Conservation (phyloP, 345 rosid genomes). For the Eucalyptus fibrosa region DNA sequence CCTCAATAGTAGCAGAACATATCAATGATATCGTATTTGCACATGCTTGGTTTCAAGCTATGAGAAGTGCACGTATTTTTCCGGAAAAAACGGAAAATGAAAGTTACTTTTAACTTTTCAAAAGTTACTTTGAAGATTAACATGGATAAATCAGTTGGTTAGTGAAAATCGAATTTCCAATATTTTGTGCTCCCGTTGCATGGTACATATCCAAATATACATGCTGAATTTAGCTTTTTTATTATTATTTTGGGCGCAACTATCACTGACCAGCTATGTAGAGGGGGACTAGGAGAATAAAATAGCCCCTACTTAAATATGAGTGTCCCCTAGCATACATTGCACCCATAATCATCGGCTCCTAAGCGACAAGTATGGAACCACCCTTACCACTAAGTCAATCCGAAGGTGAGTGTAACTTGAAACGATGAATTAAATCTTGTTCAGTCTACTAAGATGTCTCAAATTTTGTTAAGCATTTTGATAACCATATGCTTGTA, state of each 20-base stretch:
- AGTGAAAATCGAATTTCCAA: neutral
- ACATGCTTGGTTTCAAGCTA: neutral
- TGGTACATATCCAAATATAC: neutral
- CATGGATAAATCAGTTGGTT: neutral
- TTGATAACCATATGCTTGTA: neutral
- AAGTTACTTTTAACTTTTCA: neutral
- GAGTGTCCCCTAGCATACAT: neutral
- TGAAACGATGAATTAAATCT: neutral
- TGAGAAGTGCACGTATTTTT: neutral
- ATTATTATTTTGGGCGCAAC: neutral
- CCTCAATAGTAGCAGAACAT: neutral
- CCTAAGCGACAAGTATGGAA: neutral
- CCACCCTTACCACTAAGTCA: neutral
- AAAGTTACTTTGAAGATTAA: neutral
- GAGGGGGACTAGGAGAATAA: neutral
- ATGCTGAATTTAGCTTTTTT: neutral
- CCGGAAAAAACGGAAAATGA: neutral
- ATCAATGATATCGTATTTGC: neutral
- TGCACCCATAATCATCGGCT: neutral
- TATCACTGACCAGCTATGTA: neutral
- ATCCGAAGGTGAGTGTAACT: neutral
- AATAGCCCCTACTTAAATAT: neutral
- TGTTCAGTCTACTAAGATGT: neutral
- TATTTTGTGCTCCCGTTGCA: neutral
- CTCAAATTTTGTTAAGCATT: neutral